Percentiles rank a stretch among this genome's conserved stretches.
These are phyloP conservation scores for Chaetomium cochliodes DNA, from an alignment of 495 filamentous ascomycete species.

Conservation along the genomic window DNA sequence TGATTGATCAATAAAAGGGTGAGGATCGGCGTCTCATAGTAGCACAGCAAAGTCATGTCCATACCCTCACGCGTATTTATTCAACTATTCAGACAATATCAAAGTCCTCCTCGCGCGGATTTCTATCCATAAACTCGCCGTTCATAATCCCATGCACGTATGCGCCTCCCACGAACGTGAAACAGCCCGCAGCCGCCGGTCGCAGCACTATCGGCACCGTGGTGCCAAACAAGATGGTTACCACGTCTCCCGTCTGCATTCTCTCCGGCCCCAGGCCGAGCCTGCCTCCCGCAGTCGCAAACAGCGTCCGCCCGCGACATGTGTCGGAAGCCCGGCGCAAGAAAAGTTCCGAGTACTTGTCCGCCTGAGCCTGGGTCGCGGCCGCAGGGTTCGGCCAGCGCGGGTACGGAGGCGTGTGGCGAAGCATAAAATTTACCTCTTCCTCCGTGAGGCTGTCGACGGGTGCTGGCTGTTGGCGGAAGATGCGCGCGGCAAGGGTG, in stretches of 20 bases:
- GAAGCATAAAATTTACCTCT: too few relatives aligned
- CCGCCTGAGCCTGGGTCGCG: too few relatives aligned
- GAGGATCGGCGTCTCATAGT: too few relatives aligned
- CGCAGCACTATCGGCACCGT: constrained; percentile 1
- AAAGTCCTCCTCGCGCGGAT: neutral
- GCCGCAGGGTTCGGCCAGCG: too few relatives aligned
- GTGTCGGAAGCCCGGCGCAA: neutral
- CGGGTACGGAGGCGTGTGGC: too few relatives aligned
- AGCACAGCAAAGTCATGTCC: too few relatives aligned
- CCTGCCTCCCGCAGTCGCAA: constrained; percentile 1
- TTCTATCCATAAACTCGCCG: neutral
- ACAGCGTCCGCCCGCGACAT: constrained; percentile 1
- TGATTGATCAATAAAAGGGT: too few relatives aligned
- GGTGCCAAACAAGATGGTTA: neutral
- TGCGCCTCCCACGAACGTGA: neutral
- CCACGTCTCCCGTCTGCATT: constrained; percentile 1
- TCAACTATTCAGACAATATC: constrained; percentile 8
- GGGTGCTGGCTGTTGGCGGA: too few relatives aligned
- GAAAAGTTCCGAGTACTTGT: too few relatives aligned
- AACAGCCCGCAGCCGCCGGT: neutral
- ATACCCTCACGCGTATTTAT: too few relatives aligned
- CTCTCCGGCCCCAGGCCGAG: constrained; percentile 1
- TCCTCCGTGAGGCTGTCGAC: too few relatives aligned
- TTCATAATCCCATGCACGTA: constrained; percentile 3
- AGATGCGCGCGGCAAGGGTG: too few relatives aligned